Conservation (phyloP, 2,329 filamentous ascomycete genomes). For the Trichoderma endophyticum region DNA sequence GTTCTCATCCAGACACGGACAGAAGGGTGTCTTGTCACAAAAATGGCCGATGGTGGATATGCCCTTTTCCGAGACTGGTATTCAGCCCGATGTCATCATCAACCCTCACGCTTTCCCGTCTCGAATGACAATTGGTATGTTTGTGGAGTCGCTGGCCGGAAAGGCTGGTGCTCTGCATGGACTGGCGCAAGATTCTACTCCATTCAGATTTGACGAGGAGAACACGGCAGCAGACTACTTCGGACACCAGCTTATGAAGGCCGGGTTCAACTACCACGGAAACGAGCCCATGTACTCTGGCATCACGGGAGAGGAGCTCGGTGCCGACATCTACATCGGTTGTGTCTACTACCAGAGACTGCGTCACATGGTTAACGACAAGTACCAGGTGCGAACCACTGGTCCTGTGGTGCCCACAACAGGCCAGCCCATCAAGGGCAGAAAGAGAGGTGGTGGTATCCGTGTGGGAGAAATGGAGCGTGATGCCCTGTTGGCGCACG, state of each 20-base stretch:
- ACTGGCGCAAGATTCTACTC: slow-evolving; percentile 91
- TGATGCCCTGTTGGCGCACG: slow-evolving; percentile 90
- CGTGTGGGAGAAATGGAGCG: slow-evolving; percentile 99
- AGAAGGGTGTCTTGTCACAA: slow-evolving; percentile 95
- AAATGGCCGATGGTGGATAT: slow-evolving; percentile 93
- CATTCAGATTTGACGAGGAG: slow-evolving; percentile 90
- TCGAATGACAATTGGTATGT: slow-evolving; percentile 99
- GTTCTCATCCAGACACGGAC: slow-evolving; percentile 96
- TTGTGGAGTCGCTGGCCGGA: slow-evolving; percentile 92
- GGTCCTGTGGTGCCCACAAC: slow-evolving; percentile 87
- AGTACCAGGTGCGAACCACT: slow-evolving; percentile 96
- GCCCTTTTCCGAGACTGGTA: slow-evolving; percentile 95
- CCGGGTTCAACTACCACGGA: slow-evolving; percentile 96
- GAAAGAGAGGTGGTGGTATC: slow-evolving; percentile 95
- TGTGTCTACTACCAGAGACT: slow-evolving; percentile 98
- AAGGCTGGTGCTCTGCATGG: slow-evolving; percentile 94
- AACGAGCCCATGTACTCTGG: slow-evolving; percentile 99
- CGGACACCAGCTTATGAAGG: slow-evolving; percentile 89
- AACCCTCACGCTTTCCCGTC: slow-evolving; percentile 99
- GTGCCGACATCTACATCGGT: slow-evolving; percentile 93
- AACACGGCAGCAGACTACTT: slow-evolving; percentile 93
- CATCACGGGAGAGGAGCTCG: slow-evolving; percentile 90
- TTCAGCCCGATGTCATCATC: slow-evolving; percentile 97
- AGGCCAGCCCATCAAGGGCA: slow-evolving; percentile 93
- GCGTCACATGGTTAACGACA: slow-evolving; percentile 99